Evolutionary conservation across 345 rosid species (phyloP), one percentile per base, ranked within the genome.

Genomic region (Camelina laxa): DNA sequence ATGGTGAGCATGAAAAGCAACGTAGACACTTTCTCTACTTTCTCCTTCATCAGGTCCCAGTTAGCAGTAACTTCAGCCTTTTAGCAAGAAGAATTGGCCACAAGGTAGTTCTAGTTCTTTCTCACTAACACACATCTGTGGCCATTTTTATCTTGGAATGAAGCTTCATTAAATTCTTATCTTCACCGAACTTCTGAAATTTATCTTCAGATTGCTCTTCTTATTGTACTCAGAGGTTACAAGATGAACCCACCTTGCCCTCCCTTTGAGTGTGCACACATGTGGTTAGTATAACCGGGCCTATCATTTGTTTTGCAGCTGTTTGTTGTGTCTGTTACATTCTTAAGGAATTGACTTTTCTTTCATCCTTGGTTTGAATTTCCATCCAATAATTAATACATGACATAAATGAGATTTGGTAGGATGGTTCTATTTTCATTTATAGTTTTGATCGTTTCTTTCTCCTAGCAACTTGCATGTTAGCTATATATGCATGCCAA

Each of bases 191-290:
- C 53, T 73, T 73, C 78, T 45, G 65, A 66, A 82, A 71, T 62
- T 78, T 74, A 45, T 73, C 33, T 81, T 79, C 97, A 95, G 99
- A 88, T 90, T 84, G 92, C 96, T 60, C 81, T 92, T 82, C 92
- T 95, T 76, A 88, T 92, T 65, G 75, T 95, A 71, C 91, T 83
- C 65, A 87, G 97, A 80, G 99, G 99, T 60, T 95, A 95, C 85
- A 86, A 75, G 84, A 95, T 95, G 99, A 87, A 87, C 80, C 99
- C 97, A 21, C 96, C 97, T 27, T 89, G 89, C 76, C 97, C 99
- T 49, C 93, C 97, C 59, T 92, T 84, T 90, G 99, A 95, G 73
- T 95, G 99, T 82, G 88, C 92, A 59, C 99, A 92, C 77, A 95
- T 90, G 92, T 95, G 99, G 97, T 95, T 81, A 60, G 95, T 45